These are phyloP conservation scores for Pigoraptor vietnamica DNA, from an alignment of 78 protist genomes.

Conservation along the genomic window DNA sequence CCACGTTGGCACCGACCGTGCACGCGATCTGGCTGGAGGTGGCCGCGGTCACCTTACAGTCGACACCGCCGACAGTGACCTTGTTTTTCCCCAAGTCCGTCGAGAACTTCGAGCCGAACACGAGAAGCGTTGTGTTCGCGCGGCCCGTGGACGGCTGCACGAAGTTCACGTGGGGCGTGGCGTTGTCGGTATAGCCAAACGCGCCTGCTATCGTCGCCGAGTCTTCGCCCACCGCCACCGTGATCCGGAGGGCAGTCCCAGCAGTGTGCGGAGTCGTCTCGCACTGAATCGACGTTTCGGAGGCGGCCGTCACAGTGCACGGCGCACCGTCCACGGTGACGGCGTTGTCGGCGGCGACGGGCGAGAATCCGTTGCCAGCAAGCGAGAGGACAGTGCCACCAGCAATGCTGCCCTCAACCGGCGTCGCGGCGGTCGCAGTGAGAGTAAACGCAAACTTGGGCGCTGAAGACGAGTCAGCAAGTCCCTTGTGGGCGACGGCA, in stretches of 20 bases:
- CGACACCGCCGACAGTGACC: not conserved
- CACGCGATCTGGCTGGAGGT: not conserved
- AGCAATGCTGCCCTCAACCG: not conserved
- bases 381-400: constrained; percentile 6
- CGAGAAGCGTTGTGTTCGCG: not conserved
- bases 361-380: not conserved
- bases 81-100: not conserved
- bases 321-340: not conserved
- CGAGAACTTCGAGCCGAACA: not conserved
- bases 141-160: not conserved
- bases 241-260: not conserved
- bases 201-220: not conserved
- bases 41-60: not conserved
- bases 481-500: not conserved
- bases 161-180: not conserved
- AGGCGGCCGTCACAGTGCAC: not conserved
- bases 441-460: not conserved
- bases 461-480: not conserved
- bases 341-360: not conserved
- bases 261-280: too few species aligned
- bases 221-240: not conserved
- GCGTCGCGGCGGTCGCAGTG: not conserved
- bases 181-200: not conserved
- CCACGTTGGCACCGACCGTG: not conserved
- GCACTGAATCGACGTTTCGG: not conserved